Evolutionary conservation across 345 rosid species (phyloP), one percentile per base, ranked within the genome.

Genomic region (Laguncularia racemosa): DNA sequence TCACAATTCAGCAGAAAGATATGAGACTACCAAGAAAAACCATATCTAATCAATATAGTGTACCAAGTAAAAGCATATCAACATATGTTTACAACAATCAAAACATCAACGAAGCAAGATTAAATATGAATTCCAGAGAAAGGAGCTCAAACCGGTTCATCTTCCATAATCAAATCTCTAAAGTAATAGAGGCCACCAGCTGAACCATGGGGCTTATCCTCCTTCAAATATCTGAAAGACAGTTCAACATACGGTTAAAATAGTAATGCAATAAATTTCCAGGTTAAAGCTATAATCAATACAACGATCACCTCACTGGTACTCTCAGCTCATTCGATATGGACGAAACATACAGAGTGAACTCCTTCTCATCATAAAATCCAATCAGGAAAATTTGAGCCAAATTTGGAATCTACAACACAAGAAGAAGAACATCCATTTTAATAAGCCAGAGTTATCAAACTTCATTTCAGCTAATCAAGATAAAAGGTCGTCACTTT

Each of bases 161-260:
- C 95, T 74, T 86, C 97, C 95, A 86, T 82, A 67, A 89, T 82
- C 15, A 71, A 52, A 43, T 82, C 78, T 48, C 84, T 76, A 57
- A 86, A 89, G 71, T 80, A 71, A 70, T 79, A 82, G 62, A 89
- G 89, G 46, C 87, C 91, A 63, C 97, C 97, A 57, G 97, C 97
- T 0, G 89, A 89, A 61, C 97, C 97, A 55, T 79, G 88, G 2
- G 95, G 95, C 50, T 76, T 84, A 64, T 86, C 87, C 76, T 89
- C 96, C 71, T 80, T 86, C 80, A 84, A 76, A 77, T 89, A 89
- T 63, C 86, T 82, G 50, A 21, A 56, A 44, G 13, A 55, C 20
- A 58, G 18, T 11, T 13, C 19, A 48, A 44, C 40, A 57, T 53
- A 33, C 26, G 46, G 23, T 47, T 15, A 47, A 58, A 55, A 21